phyloP scores from a whole-genome alignment of 495 filamentous ascomycete species.

The Penicillium daleae region DNA sequence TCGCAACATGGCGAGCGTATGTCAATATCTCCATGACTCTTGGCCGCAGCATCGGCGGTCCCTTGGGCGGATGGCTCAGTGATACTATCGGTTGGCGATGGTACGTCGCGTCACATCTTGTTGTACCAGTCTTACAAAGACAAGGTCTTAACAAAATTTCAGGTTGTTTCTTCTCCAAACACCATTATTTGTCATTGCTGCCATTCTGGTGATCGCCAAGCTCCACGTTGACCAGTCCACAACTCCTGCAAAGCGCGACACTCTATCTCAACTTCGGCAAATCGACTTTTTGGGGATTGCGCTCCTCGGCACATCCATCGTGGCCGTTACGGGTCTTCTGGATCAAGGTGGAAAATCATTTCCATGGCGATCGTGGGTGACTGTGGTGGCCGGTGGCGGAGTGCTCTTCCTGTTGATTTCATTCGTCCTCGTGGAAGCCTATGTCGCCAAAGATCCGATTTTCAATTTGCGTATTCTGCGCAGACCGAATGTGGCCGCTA shows the following conservation, averaged over 20 bases:
- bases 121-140: neutral
- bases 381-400: constrained; percentile 20
- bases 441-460: constrained; percentile 60
- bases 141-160: neutral
- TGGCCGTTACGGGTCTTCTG: constrained; percentile 57
- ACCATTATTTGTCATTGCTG: constrained; percentile 57
- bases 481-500: constrained; percentile 55
- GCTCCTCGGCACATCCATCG: constrained; percentile 51
- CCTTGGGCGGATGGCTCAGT: constrained; percentile 64
- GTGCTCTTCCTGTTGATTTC: constrained; percentile 42
- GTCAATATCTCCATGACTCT: constrained; percentile 66
- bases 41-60: constrained; percentile 67
- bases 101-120: constrained; percentile 38
- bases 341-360: constrained; percentile 62
- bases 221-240: constrained; percentile 43
- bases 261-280: constrained; percentile 34
- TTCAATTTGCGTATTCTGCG: constrained; percentile 62
- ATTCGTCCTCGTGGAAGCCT: constrained; percentile 56
- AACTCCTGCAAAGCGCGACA: neutral
- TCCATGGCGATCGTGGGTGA: constrained; percentile 56
- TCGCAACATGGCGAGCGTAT: constrained; percentile 67
- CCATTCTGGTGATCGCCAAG: constrained; percentile 48
- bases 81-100: constrained; percentile 72
- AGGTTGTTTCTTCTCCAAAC: constrained; percentile 67
- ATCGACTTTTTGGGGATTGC: constrained; percentile 64